Evolutionary conservation across 805 yeast species (phyloP).

Genomic region (Nakazawaea holstii): DNA sequence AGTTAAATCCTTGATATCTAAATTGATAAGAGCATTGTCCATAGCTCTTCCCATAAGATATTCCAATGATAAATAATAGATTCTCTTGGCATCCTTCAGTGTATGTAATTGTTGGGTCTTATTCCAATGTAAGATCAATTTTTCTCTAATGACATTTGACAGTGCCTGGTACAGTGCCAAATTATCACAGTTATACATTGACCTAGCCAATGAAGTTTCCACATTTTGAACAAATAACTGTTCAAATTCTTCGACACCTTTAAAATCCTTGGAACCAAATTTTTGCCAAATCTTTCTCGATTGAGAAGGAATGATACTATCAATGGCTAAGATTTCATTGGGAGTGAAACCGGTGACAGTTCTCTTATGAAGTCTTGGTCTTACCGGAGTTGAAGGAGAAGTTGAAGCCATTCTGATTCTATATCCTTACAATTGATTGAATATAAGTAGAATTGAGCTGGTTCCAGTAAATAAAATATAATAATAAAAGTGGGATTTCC

Average conservation of each 20-base stretch:
- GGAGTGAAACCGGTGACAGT: slow-evolving; percentile 90
- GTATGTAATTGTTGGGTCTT: slow-evolving; percentile 90
- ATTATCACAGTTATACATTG: slow-evolving; percentile 86
- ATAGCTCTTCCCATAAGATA: slow-evolving; percentile 92
- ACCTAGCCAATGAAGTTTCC: slow-evolving; percentile 87
- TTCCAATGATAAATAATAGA: slow-evolving; percentile 82
- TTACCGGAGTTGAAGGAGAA: slow-evolving; percentile 1
- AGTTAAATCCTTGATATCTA: slow-evolving; percentile 59
- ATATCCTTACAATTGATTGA: neutral
- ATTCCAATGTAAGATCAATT: slow-evolving; percentile 82
- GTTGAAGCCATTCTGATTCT: neutral
- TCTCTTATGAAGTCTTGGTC: slow-evolving; percentile 45
- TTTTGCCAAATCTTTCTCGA: slow-evolving; percentile 77
- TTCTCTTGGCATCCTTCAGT: slow-evolving; percentile 73
- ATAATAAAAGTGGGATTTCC: no score
- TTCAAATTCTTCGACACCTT: slow-evolving; percentile 55
- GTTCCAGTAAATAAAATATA: no score
- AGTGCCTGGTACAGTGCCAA: slow-evolving; percentile 92
- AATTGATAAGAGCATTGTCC: slow-evolving; percentile 88
- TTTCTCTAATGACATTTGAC: slow-evolving; percentile 72
- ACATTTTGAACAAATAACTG: slow-evolving; percentile 74
- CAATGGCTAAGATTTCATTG: slow-evolving; percentile 78
- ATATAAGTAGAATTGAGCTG: neutral
- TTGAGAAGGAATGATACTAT: slow-evolving; percentile 72
- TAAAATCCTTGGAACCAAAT: slow-evolving; percentile 49